Evolutionary conservation across 2,329 filamentous ascomycete genomes (phyloP).

Genomic region (Scolecobasidium constrictum): DNA sequence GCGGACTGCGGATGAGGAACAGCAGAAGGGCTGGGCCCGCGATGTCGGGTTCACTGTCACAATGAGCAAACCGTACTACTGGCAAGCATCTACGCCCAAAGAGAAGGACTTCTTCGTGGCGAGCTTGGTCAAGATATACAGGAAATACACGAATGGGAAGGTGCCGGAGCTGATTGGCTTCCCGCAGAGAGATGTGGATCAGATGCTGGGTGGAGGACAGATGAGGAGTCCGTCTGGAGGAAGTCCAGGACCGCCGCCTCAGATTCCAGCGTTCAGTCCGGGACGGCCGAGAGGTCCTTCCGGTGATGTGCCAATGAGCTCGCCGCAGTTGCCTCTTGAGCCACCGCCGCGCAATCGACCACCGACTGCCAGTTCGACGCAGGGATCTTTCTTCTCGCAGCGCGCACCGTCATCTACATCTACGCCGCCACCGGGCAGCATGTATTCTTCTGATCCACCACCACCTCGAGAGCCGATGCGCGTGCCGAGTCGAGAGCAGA

Average conservation of each 20-base stretch:
- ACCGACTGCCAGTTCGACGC: background rate
- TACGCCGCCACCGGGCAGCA: background rate
- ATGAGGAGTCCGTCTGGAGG: constrained; percentile 18
- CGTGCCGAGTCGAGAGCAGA: constrained; percentile 1
- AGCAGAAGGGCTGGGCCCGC: constrained; percentile 64
- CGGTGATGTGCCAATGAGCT: background rate
- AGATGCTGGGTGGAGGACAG: constrained; percentile 40
- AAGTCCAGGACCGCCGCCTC: constrained; percentile 2
- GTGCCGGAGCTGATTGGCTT: constrained; percentile 73
- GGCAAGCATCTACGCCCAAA: constrained; percentile 85
- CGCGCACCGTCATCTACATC: constrained; percentile 4
- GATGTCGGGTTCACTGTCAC: constrained; percentile 79
- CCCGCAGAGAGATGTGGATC: constrained; percentile 65
- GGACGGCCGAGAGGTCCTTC: constrained; percentile 1
- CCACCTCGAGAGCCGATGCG: background rate
- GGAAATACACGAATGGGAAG: constrained; percentile 87
- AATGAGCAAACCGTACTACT: constrained; percentile 91
- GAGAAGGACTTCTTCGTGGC: constrained; percentile 99
- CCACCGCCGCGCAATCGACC: background rate
- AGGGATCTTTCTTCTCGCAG: background rate
- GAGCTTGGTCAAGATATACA: constrained; percentile 90
- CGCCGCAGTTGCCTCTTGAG: background rate
- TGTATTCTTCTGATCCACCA: constrained; percentile 2
- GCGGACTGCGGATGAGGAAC: constrained; percentile 47
- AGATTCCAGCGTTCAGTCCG: constrained; percentile 2